Conservation (phyloP, 129 eudicot species). For the Artemisia tridentata region DNA sequence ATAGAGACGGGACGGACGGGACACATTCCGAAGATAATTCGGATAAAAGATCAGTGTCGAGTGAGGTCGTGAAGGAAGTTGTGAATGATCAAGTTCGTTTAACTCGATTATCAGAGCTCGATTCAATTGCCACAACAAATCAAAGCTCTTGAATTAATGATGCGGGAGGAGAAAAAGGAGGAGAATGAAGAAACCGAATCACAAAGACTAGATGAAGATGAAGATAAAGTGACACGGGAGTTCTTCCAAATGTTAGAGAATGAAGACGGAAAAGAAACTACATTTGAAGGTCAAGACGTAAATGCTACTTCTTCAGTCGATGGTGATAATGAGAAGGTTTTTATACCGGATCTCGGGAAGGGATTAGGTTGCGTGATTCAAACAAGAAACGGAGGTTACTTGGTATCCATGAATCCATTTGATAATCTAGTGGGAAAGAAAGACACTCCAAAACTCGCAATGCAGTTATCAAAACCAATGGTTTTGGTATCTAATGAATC, state of each 20-base stretch:
- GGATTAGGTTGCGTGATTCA: conserved; percentile 90
- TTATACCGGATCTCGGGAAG: conserved; percentile 82
- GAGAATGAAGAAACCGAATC: conserved; percentile 54
- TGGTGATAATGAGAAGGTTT: conserved; percentile 40
- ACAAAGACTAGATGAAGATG: conserved; percentile 74
- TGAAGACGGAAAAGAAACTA: conserved; percentile 36
- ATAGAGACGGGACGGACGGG: conserved; percentile 38
- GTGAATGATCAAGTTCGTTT: conserved; percentile 72
- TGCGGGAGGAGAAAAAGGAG: conserved; percentile 49
- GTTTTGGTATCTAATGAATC: conserved; percentile 41
- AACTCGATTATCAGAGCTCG: conserved; percentile 71
- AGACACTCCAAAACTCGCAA: conserved; percentile 85
- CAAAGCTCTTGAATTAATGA: conserved; percentile 89
- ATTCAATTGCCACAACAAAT: conserved; percentile 83
- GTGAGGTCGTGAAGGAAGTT: conserved; percentile 92
- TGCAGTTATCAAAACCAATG: conserved; percentile 82
- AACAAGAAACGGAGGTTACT: conserved; percentile 84
- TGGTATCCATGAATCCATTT: conserved; percentile 76
- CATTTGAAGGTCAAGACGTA: conserved; percentile 19
- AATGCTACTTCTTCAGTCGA: conserved; percentile 24
- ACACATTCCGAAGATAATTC: conserved; percentile 57
- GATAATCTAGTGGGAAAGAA: conserved; percentile 50
- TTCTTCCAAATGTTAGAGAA: conserved; percentile 77
- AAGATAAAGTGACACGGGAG: conserved; percentile 81
- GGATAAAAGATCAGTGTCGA: conserved; percentile 57